Evolutionary conservation across 2,329 filamentous ascomycete species (phyloP), one percentile per base, ranked within the genome.

Genomic region (Fusarium burgessii): DNA sequence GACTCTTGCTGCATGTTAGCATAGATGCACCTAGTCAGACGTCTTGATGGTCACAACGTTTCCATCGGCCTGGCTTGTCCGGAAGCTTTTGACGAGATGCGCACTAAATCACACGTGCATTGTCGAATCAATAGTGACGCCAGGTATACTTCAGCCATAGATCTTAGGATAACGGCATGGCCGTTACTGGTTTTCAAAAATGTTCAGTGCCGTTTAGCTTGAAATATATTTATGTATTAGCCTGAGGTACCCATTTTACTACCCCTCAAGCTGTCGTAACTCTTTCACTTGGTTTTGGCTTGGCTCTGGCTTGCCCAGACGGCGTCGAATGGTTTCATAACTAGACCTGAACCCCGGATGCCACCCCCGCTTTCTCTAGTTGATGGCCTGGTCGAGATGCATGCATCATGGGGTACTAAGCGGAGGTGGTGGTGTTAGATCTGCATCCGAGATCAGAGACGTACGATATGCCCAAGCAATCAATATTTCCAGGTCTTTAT

Each of bases 351-450:
- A 68, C 64, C 58, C 52, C 65, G n/a, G 52, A 54, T 71, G 62
- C 58, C 58, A 71, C 58, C 68, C 68, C 68, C 68, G 68, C 68
- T 71, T 71, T 49, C 25, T 40, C 23, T 38, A 60, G 59, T 38
- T 33, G 29, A 56, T 65, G 38, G 54, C 29, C 45, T 66, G 63
- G 62, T 52, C 45, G 45, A 61, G 46, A 51, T 62, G 52, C 51
- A 51, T 58, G 52, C 51, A 68, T 63, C 35, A 67, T 71, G 67
- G 68, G 68, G 68, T 63, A 58, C 43, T 32, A 35, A 62, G 67
- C 36, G 52, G 67, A 66, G 46, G 42, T 49, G 56, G 36, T 67
- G 50, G 63, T 41, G 35, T 57, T 43, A 68, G 49, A 54, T 57
- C 42, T 68, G 58, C 27, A 29, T 61, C 55, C 50, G 58, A 58